Percentiles rank a stretch among this genome's conserved stretches.
phyloP scores from a whole-genome alignment of 148 eudicot species.

The Cornus florida region DNA sequence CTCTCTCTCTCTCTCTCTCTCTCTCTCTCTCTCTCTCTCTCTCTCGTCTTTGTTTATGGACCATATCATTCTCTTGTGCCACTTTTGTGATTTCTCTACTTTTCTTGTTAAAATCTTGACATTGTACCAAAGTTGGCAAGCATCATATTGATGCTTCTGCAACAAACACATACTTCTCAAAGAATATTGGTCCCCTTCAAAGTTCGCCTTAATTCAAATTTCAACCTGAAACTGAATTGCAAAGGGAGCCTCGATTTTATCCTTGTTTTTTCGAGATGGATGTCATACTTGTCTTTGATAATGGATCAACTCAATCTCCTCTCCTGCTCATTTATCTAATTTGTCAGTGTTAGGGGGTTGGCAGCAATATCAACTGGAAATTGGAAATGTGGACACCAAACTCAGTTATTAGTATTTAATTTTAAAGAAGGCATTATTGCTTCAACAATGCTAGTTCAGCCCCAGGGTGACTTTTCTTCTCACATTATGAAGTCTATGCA shows the following conservation, averaged over 20 bases:
- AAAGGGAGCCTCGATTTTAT: neutral
- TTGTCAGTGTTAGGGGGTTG: neutral
- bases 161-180: neutral
- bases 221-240: neutral
- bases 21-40: neutral
- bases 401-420: neutral
- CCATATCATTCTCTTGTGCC: slow-evolving; percentile 6
- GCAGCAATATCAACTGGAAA: too few relatives aligned
- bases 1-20: too few relatives aligned
- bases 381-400: neutral
- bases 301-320: neutral
- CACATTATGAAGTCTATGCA: too few relatives aligned
- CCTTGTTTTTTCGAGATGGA: neutral
- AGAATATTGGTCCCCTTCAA: neutral
- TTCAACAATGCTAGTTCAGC: neutral
- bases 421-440: neutral
- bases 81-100: neutral
- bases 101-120: neutral
- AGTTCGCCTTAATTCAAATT: neutral
- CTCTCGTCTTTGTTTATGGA: too few relatives aligned
- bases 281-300: neutral
- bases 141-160: slow-evolving; percentile 3
- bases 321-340: neutral
- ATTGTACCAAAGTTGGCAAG: slow-evolving; percentile 6
- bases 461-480: too few relatives aligned